Evolutionary conservation across 768 basidiomycete species (phyloP).

Genomic region (Mycena galericulata): DNA sequence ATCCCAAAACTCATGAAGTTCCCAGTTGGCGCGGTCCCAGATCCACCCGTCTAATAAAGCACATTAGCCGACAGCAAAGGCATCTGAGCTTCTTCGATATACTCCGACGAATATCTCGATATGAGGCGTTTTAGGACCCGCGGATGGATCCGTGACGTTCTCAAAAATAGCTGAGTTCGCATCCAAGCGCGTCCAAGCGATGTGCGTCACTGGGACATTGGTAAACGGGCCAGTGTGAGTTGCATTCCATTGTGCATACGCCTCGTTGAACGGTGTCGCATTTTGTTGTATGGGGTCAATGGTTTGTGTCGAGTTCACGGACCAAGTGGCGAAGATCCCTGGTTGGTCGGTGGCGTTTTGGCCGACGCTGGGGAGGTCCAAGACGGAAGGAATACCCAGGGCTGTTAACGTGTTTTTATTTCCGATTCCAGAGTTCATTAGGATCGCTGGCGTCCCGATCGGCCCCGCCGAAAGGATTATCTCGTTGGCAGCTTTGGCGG

Average conservation of each 20-base stretch:
- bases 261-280: slow-evolving; percentile 24
- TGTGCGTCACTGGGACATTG: slow-evolving; percentile 30
- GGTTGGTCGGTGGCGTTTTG: slow-evolving; percentile 43
- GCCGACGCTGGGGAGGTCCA: slow-evolving; percentile 43
- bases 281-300: slow-evolving; percentile 31
- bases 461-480: slow-evolving; percentile 49
- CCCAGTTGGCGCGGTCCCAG: not conserved
- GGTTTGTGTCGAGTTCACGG: slow-evolving; percentile 37
- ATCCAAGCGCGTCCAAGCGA: slow-evolving; percentile 35
- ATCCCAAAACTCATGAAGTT: slow-evolving; percentile 9
- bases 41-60: slow-evolving; percentile 11
- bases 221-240: slow-evolving; percentile 41
- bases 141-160: slow-evolving; percentile 36
- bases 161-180: slow-evolving; percentile 20
- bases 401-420: slow-evolving; percentile 27
- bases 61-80: not conserved
- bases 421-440: slow-evolving; percentile 48
- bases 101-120: slow-evolving; percentile 34
- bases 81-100: not conserved
- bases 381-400: slow-evolving; percentile 34
- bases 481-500: slow-evolving; percentile 42
- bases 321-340: slow-evolving; percentile 30
- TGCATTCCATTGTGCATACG: slow-evolving; percentile 38
- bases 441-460: slow-evolving; percentile 43
- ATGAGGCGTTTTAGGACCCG: slow-evolving; percentile 40